Evolutionary conservation across 129 eudicot species (phyloP), one percentile per base, ranked within the genome.

Genomic region (Centella asiatica): DNA sequence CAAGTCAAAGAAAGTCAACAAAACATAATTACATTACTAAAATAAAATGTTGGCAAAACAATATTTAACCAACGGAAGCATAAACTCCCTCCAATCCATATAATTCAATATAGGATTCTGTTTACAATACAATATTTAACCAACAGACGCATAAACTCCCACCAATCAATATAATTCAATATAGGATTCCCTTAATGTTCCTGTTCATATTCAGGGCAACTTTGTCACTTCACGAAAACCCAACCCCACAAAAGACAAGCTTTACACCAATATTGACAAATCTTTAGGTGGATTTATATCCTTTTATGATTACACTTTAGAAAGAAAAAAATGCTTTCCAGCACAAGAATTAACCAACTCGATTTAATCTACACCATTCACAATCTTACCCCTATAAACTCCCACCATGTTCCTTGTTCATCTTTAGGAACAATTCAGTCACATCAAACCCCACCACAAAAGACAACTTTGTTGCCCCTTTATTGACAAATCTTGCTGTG

Each of bases 171-270:
- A 27, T 27, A n/a, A n/a, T 27, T 4, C 15, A 27, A 53, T 11
- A 28, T n/a, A n/a, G n/a, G n/a, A 51, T 22, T 27, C 22, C 19
- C 11, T 13, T 53, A 27, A 53, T 25, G 3, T 53, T 27, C 57
- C 25, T 27, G 8, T 27, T 20, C 19, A 53, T 69, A 44, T 29
- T 65, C 42, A 57, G 88, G 80, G 76, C 73, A 72, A n/a, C 69
- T 69, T 65, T 57, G 86, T 73, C 79, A 77, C 69, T 74, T 66
- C 65, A 70, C 34, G 64, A 51, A 59, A 74, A 59, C 36, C 67
- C 63, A 66, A 55, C 33, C 59, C 59, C 59, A 24, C 59, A 26
- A 53, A 27, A 31, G 15, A 17, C 25, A 53, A 29, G 15, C 33
- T 6, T 53, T 53, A 10, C 19, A 25, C 36, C 59, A 53, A 25